phyloP scores from a whole-genome alignment of 768 basidiomycete genomes.

The Clavaria fumosa region DNA sequence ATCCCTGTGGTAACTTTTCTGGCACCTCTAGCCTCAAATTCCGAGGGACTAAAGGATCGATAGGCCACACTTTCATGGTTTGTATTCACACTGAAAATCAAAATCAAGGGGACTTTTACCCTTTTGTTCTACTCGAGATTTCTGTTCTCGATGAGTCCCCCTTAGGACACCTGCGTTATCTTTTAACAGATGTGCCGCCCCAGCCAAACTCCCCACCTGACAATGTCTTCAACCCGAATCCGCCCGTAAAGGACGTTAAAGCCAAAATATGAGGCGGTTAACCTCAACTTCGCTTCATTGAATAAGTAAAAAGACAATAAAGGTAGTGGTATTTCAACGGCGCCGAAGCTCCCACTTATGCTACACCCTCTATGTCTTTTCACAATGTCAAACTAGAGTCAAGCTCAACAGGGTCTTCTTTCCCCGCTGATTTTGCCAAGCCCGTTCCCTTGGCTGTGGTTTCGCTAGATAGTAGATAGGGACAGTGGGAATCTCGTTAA shows the following conservation, averaged over 20 bases:
- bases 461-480: no score
- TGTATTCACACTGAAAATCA: conserved; percentile 72
- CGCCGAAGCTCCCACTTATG: conserved; percentile 68
- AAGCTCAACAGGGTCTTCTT: conserved; percentile 78
- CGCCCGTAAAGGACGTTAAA: conserved; percentile 50
- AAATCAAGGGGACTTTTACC: conserved; percentile 71
- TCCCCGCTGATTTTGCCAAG: conserved; percentile 50
- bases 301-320: conserved; percentile 72
- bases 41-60: conserved; percentile 70
- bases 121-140: conserved; percentile 69
- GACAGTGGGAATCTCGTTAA: no score
- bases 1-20: conserved; percentile 70
- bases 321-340: conserved; percentile 73
- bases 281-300: conserved; percentile 58
- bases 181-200: conserved; percentile 70
- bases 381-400: conserved; percentile 79
- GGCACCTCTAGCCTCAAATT: conserved; percentile 71
- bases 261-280: conserved; percentile 56
- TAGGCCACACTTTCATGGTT: conserved; percentile 75
- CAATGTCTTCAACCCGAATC: conserved; percentile 63
- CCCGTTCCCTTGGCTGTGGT: no score
- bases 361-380: conserved; percentile 73
- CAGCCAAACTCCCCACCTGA: conserved; percentile 75
- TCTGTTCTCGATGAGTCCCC: conserved; percentile 68
- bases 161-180: conserved; percentile 72